phyloP scores from a whole-genome alignment of 805 yeast genomes.

The Isabelozyma rhagii region DNA sequence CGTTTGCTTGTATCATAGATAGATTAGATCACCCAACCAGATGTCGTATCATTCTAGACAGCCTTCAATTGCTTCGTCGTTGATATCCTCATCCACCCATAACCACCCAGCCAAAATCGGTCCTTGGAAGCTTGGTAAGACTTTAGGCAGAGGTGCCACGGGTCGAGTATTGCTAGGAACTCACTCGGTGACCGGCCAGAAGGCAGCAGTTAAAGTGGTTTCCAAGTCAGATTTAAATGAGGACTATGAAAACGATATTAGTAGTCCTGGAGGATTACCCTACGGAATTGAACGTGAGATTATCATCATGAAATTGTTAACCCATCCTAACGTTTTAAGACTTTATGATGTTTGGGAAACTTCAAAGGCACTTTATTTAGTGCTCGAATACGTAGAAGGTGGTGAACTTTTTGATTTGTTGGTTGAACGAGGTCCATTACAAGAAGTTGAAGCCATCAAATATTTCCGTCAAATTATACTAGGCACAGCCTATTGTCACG shows the following conservation, averaged over 20 bases:
- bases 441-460: conserved; percentile 70
- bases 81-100: conserved; percentile 44
- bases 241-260: conserved; percentile 20
- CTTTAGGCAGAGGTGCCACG: conserved; percentile 80
- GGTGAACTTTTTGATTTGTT: conserved; percentile 78
- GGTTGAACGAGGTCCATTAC: conserved; percentile 66
- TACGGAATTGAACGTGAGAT: conserved; percentile 97
- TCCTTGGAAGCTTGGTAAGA: conserved; percentile 79
- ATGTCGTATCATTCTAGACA: conserved; percentile 52
- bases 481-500: conserved; percentile 80
- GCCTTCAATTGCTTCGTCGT: conserved; percentile 57
- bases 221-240: conserved; percentile 56
- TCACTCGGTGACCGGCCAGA: conserved; percentile 63
- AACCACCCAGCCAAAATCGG: conserved; percentile 58
- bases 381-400: conserved; percentile 83
- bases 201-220: conserved; percentile 82
- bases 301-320: conserved; percentile 91
- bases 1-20: conserved; percentile 2
- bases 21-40: neutral
- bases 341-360: conserved; percentile 98
- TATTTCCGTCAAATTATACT: conserved; percentile 74
- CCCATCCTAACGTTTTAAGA: conserved; percentile 91
- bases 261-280: conserved; percentile 55
- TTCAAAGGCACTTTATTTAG: conserved; percentile 78
- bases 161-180: conserved; percentile 77